Percentiles rank a stretch among this genome's conserved stretches.
Evolutionary conservation across 257 asterid species (phyloP).

Genomic region (Ballota nigra): DNA sequence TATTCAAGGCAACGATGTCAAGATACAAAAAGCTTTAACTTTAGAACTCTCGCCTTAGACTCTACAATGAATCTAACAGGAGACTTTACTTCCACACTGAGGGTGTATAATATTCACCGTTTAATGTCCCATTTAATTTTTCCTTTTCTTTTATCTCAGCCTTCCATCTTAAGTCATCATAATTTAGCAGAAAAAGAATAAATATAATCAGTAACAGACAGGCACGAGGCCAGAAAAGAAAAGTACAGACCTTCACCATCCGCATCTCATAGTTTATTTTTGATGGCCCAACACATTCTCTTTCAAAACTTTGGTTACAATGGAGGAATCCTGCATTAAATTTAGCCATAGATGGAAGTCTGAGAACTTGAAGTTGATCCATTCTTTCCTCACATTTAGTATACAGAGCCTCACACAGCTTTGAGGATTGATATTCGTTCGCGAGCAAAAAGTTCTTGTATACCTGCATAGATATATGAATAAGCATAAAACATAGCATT

Average conservation of each 20-base stretch:
- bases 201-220: constrained; percentile 1
- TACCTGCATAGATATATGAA: constrained; percentile 31
- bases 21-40: not conserved
- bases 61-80: not conserved
- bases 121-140: not conserved
- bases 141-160: not conserved
- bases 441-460: constrained; percentile 60
- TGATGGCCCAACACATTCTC: constrained; percentile 89
- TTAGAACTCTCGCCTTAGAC: not conserved
- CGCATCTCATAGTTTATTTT: constrained; percentile 78
- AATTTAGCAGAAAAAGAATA: not conserved
- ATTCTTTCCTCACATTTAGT: constrained; percentile 85
- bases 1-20: not conserved
- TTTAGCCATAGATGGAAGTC: constrained; percentile 98
- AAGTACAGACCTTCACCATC: constrained; percentile 69
- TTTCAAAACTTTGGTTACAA: constrained; percentile 85
- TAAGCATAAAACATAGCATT: constrained; percentile 25
- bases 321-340: constrained; percentile 90
- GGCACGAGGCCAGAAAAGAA: too few species aligned
- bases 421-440: constrained; percentile 83
- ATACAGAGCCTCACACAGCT: constrained; percentile 77
- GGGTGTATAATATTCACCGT: not conserved
- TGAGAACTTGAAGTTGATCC: constrained; percentile 94
- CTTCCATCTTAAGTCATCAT: not conserved
- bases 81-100: not conserved